Evolutionary conservation across 2,329 filamentous ascomycete species (phyloP).

Genomic region (Colletotrichum tofieldiae): DNA sequence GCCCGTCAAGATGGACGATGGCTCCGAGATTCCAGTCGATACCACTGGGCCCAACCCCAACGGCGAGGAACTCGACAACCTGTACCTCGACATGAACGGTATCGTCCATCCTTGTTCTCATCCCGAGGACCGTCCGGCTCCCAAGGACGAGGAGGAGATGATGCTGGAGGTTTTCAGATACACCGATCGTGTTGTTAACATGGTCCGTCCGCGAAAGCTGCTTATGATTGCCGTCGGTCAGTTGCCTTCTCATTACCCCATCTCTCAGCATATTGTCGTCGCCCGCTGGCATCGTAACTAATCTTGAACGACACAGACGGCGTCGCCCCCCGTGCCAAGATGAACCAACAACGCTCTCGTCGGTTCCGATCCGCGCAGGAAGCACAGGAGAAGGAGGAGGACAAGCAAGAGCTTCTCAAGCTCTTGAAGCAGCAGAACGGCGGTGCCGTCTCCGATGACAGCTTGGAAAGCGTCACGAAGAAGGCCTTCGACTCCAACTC

Average conservation of each 20-base stretch:
- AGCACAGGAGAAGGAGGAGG: constrained; percentile 92
- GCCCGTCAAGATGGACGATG: constrained; percentile 85
- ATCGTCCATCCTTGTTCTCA: constrained; percentile 99
- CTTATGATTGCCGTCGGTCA: constrained; percentile 96
- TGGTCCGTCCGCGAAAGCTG: constrained; percentile 96
- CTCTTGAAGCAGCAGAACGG: constrained; percentile 85
- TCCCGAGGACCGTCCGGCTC: constrained; percentile 92
- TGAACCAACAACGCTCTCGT: constrained; percentile 98
- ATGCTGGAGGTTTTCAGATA: constrained; percentile 99
- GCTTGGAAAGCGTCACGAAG: constrained; percentile 76
- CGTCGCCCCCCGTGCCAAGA: constrained; percentile 97
- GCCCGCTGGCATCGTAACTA: constrained; percentile 43
- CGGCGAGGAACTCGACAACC: constrained; percentile 96
- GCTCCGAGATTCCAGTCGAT: constrained; percentile 87
- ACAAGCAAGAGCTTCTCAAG: constrained; percentile 90
- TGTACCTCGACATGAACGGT: constrained; percentile 99
- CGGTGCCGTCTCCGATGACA: constrained; percentile 74
- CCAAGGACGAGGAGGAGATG: constrained; percentile 98
- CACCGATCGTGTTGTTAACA: constrained; percentile 98
- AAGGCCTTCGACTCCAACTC: constrained; percentile 92
- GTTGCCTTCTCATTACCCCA: constrained; percentile 48
- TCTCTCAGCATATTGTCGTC: neutral
- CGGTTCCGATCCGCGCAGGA: constrained; percentile 96
- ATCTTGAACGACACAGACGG: constrained; percentile 74
- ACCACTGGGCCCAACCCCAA: constrained; percentile 91